Percentiles rank a stretch among this genome's conserved stretches.
phyloP scores from a whole-genome alignment of 2,329 filamentous ascomycete genomes.

The Clathrospora elynae region DNA sequence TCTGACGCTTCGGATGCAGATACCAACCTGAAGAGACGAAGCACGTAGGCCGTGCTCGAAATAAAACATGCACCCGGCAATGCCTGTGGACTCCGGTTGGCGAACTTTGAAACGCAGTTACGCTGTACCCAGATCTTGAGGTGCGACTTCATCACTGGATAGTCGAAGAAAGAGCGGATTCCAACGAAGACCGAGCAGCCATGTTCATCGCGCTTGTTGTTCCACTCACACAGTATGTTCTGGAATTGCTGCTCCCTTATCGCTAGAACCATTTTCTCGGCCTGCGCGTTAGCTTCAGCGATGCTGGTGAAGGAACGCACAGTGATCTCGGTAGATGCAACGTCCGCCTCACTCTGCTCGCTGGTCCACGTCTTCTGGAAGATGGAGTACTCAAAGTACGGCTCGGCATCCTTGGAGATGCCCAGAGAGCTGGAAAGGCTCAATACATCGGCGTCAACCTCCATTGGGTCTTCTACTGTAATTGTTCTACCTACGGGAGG shows the following conservation, averaged over 20 bases:
- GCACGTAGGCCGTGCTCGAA: slow-evolving; percentile 26
- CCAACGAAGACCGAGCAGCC: slow-evolving; percentile 15
- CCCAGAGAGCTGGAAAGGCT: background rate
- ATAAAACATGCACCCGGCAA: slow-evolving; percentile 17
- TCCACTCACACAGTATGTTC: slow-evolving; percentile 9
- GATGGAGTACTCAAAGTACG: slow-evolving; percentile 34
- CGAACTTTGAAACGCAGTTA: slow-evolving; percentile 15
- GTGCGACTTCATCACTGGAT: slow-evolving; percentile 11
- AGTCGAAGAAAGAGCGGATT: slow-evolving; percentile 15
- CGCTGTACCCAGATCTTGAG: slow-evolving; percentile 30
- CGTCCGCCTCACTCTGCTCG: slow-evolving; percentile 3
- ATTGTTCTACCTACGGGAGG: no score
- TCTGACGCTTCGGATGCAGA: background rate
- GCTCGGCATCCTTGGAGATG: slow-evolving; percentile 13
- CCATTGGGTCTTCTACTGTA: background rate
- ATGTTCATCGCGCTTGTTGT: slow-evolving; percentile 13
- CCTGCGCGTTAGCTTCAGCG: slow-evolving; percentile 25
- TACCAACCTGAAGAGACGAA: slow-evolving; percentile 29
- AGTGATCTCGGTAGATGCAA: slow-evolving; percentile 6
- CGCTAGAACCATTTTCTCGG: slow-evolving; percentile 14
- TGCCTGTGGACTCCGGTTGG: slow-evolving; percentile 9
- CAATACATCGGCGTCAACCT: background rate
- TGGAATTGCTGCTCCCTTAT: slow-evolving; percentile 7
- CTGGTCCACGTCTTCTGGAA: slow-evolving; percentile 23
- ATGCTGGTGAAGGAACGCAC: slow-evolving; percentile 16